Evolutionary conservation across 768 basidiomycete genomes (phyloP), one percentile per base, ranked within the genome.

Genomic region (Scleroderma bovista): DNA sequence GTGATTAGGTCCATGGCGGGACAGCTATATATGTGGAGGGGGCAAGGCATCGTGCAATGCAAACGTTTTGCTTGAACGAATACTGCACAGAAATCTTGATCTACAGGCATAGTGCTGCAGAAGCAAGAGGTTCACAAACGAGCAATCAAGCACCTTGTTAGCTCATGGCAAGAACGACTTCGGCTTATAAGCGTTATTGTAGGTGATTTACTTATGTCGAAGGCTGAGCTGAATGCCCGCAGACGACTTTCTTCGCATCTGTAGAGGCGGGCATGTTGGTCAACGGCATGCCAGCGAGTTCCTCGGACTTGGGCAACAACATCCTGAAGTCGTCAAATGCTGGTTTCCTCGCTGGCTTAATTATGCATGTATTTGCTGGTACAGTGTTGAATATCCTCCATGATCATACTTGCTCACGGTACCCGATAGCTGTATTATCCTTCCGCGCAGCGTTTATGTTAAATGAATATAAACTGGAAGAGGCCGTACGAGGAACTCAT

Each of bases 231-330:
- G 37, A 15, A 46, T 16, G 7, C 20, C 34, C 13, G 11, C 49
- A 83, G 80, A 79, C 80, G 1, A 83, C 79, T 0, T 83, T 83
- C 61, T 81, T 82, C 47, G 81, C 80, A 1, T 75, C 79, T 0
- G 76, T 72, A 17, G 80, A 81, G 59, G 75, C 77, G 0, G n/a
- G 73, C 17, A 64, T 82, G 59, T 63, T 83, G 7, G 69, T 72
- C 20, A 75, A 68, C 50, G 59, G 76, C 1, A 69, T 69, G 9
- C 73, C 73, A 0, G 44, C 19, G 13, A 57, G 52, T 16, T 36
- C 45, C 0, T 44, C 33, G 20, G 55, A 61, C 16, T 54, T 15
- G 19, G 24, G 11, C 2, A 51, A 38, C 44, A 31, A 53, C 41
- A 33, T 68, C 22, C n/a, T n/a, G n/a, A 62, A 62, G 34, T 66